phyloP scores from a whole-genome alignment of 805 yeast species.

The Starmerella floricola region DNA sequence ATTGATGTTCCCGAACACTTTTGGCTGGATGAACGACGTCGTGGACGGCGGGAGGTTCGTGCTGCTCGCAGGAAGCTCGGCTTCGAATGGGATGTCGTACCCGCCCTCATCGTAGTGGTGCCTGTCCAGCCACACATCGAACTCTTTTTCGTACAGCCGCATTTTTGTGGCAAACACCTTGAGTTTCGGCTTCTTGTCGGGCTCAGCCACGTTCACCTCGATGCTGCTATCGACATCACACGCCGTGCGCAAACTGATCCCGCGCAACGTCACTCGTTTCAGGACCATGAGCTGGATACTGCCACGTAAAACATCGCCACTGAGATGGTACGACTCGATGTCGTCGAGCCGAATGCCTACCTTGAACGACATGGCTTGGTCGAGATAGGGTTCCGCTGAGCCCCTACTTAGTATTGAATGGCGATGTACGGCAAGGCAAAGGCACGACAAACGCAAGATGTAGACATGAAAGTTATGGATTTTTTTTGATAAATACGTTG shows the following conservation, averaged over 20 bases:
- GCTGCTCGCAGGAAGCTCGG: constrained; percentile 4
- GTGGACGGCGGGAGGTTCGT: constrained; percentile 12
- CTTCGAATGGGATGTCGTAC: constrained; percentile 10
- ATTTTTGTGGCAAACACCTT: not conserved
- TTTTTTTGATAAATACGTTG: too few species aligned
- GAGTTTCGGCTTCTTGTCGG: not conserved
- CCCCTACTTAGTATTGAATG: too few species aligned
- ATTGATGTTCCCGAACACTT: constrained; percentile 6
- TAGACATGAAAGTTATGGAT: too few species aligned
- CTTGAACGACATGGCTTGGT: not conserved
- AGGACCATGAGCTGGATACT: constrained; percentile 6
- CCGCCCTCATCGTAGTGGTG: constrained; percentile 3
- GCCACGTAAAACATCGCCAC: constrained; percentile 17
- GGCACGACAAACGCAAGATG: too few species aligned
- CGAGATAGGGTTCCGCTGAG: too few species aligned
- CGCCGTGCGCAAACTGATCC: constrained; percentile 12
- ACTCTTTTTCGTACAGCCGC: constrained; percentile 7
- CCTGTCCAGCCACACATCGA: not conserved
- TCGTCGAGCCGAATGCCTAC: constrained; percentile 1
- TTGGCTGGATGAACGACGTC: constrained; percentile 1
- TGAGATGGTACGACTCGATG: constrained; percentile 6
- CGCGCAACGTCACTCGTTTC: constrained; percentile 8
- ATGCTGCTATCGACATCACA: constrained; percentile 13
- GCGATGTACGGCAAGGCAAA: too few species aligned
- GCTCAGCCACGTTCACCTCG: not conserved